Conservation (phyloP, 139 green algal genomes). For the Ostreobium quekettii region DNA sequence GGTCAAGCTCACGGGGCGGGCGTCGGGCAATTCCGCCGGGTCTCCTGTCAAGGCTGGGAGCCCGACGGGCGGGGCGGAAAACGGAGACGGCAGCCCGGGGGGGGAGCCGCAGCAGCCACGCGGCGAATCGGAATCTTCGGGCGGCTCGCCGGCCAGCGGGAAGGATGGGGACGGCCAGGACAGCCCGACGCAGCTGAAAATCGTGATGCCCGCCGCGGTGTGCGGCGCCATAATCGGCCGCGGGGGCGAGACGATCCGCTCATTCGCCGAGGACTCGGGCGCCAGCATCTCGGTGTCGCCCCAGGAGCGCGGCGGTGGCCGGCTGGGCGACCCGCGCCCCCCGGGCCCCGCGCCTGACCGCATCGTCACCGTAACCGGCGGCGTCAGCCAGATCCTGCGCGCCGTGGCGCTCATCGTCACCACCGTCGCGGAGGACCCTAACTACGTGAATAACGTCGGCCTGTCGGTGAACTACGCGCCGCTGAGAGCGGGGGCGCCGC, state of each 20-base stretch:
- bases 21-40: too few species aligned
- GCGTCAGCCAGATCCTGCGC: conserved; percentile 57
- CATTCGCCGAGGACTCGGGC: conserved; percentile 61
- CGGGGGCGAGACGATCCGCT: conserved; percentile 62
- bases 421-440: conserved; percentile 61
- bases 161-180: conserved; percentile 15
- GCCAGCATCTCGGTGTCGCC: conserved; percentile 63
- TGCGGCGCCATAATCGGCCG: conserved; percentile 78
- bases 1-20: conserved; percentile 48
- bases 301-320: conserved; percentile 28
- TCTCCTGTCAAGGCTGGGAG: conserved; percentile 20
- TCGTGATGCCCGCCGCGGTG: conserved; percentile 63
- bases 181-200: conserved; percentile 30
- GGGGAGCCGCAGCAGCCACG: background rate
- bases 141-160: background rate
- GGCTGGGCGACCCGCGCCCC: conserved; percentile 16
- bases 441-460: conserved; percentile 37
- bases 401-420: conserved; percentile 64
- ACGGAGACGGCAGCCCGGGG: background rate
- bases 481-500: background rate
- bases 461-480: conserved; percentile 11
- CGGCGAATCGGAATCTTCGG: background rate
- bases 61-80: too few species aligned
- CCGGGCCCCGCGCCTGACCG: conserved; percentile 38
- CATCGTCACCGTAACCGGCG: conserved; percentile 62